phyloP scores from a whole-genome alignment of 306 rosid species.

The Psophocarpus tetragonolobus region DNA sequence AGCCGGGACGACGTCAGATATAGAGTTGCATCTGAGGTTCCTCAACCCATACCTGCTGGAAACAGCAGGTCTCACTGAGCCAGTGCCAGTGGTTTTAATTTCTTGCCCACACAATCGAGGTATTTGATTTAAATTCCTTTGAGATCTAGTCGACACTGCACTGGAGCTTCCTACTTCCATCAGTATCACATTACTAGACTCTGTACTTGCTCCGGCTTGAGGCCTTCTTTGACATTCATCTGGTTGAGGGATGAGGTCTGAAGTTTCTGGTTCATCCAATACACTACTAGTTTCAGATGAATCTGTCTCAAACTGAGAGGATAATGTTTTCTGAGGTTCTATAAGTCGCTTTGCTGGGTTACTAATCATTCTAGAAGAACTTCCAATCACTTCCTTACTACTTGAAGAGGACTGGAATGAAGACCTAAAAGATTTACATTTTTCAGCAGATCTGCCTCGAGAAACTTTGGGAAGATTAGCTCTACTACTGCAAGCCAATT shows the following conservation, averaged over 20 bases:
- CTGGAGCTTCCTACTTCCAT: conserved; percentile 55
- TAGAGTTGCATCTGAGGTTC: conserved; percentile 63
- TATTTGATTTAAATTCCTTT: conserved; percentile 51
- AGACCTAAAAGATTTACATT: conserved; percentile 56
- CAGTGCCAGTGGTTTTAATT: conserved; percentile 42
- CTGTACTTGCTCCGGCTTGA: conserved; percentile 35
- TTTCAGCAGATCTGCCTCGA: conserved; percentile 52
- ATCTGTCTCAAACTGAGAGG: conserved; percentile 58
- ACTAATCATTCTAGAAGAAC: conserved; percentile 57
- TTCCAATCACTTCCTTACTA: conserved; percentile 66
- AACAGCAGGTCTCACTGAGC: conserved; percentile 44
- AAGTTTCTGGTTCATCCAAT: conserved; percentile 59
- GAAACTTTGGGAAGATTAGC: conserved; percentile 49
- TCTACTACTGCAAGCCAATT: conserved; percentile 59
- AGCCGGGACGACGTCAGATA: conserved; percentile 56
- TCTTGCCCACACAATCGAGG: conserved; percentile 53
- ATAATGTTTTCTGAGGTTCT: conserved; percentile 46
- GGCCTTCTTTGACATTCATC: conserved; percentile 45
- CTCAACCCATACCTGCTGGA: conserved; percentile 57
- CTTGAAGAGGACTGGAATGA: conserved; percentile 47
- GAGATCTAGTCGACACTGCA: conserved; percentile 47
- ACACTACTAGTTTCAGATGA: conserved; percentile 73
- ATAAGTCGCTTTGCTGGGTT: conserved; percentile 49
- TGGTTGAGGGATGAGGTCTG: conserved; percentile 44
- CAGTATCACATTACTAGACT: conserved; percentile 37